phyloP scores from a whole-genome alignment of 192 early-diverging fungal species.

The Radiomyces spectabilis region DNA sequence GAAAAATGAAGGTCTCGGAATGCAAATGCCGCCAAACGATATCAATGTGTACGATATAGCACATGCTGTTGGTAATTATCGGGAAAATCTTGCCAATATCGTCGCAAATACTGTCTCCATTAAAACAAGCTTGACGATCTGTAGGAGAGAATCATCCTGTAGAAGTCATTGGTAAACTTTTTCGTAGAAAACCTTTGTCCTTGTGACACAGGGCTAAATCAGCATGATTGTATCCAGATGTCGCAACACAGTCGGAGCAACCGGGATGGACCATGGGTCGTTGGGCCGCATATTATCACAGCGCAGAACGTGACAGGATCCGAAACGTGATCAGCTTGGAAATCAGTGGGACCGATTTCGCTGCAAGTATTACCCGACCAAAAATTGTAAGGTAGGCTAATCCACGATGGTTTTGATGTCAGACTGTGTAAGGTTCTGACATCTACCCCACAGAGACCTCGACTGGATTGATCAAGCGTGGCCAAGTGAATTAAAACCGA shows the following conservation, averaged over 20 bases:
- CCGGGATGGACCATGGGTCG: constrained; percentile 71
- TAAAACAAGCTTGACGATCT: too few relatives aligned
- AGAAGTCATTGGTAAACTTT: constrained; percentile 60
- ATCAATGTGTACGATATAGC: constrained; percentile 60
- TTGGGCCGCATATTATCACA: constrained; percentile 78
- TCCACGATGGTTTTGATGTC: background rate
- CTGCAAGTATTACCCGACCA: constrained; percentile 59
- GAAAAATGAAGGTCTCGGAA: constrained; percentile 59
- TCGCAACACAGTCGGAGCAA: constrained; percentile 78
- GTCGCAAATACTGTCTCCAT: too few relatives aligned
- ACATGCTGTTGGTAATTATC: constrained; percentile 31
- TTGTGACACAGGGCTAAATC: background rate
- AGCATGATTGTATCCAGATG: constrained; percentile 40
- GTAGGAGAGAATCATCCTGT: constrained; percentile 61
- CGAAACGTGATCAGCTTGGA: constrained; percentile 89
- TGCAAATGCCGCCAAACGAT: constrained; percentile 64
- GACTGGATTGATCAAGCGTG: constrained; percentile 88
- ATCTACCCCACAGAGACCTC: constrained; percentile 54
- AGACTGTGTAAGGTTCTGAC: background rate
- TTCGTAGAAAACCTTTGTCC: background rate
- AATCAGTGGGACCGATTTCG: constrained; percentile 68
- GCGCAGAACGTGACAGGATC: constrained; percentile 55
- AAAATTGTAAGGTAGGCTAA: constrained; percentile 55
- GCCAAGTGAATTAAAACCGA: constrained; percentile 57
- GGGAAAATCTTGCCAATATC: too few relatives aligned